Evolutionary conservation across 139 green algal genomes (phyloP), one percentile per base, ranked within the genome.

Genomic region (Mesostigma viride): DNA sequence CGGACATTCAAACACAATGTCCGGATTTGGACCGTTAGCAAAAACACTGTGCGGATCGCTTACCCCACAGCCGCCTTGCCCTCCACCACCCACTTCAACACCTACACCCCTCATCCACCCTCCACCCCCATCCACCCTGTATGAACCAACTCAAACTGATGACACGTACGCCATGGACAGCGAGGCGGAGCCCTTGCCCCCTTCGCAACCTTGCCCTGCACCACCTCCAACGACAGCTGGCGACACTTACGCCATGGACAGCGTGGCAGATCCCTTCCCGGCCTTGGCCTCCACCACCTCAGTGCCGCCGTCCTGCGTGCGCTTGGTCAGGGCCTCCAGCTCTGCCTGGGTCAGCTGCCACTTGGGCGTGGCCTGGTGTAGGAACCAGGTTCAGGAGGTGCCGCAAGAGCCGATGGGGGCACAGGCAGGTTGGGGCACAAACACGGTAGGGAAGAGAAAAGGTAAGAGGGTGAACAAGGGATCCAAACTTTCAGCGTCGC

Each of bases 301-400:
- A 31, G 94, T 99, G 64, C 94, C 94, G 35, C 92, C 94, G 66
- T 99, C 89, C 85, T 99, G 94, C 22, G 91, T 99, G 63, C 94
- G 83, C 86, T 91, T 93, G 69, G 94, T 97, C 26, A 99, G 87
- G 11, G 82, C 84, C 3, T 96, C 89, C 58, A 95, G 68, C 61
- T 91, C 89, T 45, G 91, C 91, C 0, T 76, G 57, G 31, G 68
- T 70, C 62, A 97, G 71, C 34, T 69, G 48, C 24, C 62, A 66
- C 17, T 63, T 32, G 32, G 71, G 71, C 4, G 66, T 64, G 22
- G 71, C 71, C 85, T 95, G 90, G 14, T 45, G n/a, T 67, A 11
- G 6, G 8, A 6, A 67, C 6, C 40, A 67, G 28, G 11, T 22
- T 26, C 8, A 6, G 11, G 28, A 67, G 26, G 8, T 62, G 27